Base-by-base conservation (phyloP, 139 green algal genomes). In the Chlamydomonas sphaeroides region DNA sequence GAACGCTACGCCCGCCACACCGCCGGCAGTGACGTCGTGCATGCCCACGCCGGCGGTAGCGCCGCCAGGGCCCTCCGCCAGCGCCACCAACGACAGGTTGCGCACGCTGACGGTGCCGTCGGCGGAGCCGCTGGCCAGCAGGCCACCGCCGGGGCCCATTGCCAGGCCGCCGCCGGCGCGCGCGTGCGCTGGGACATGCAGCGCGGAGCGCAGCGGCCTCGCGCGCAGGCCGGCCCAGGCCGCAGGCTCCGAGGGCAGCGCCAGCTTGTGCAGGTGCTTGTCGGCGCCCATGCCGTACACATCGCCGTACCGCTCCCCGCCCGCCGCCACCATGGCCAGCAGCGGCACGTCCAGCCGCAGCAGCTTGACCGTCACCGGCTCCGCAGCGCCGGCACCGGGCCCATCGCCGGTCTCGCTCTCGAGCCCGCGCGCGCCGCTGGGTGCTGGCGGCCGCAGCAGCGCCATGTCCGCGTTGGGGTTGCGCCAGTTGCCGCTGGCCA, bases 141-240 rank as follows among this genome's bases (percentile, higher is more conserved):
- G 17, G 33, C 63, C 42, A 0, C 74, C 75, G 25, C 30, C 51
- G 5, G 69, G 79, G 3, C 56, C 38, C 45, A 84, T 3, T 4
- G 84, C 59, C 20, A 89, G 32, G 36, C 53, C 70, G 7, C 79
- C 85, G 3, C 65, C 73, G 1, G 78, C 28, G 18, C 76, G 69
- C 2, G 61, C 36, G 26, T 84, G 72, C n/a, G 66, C 85, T 28
- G 39, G 11, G 28, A 70, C 49, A 36, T 70, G 76, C 7, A 65
- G 20, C 0, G 65, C 7, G 51, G 70, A 84, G 49, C 80, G 80
- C 65, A 63, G 66, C 61, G 59, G 56, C 41, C 79, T 65, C 2
- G 78, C 85, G 41, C 80, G 76, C 67, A 84, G 53, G 0, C 86
- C 86, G 23, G 86, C 77, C 86, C 86, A 89, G n/a, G 76, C 80